These are phyloP conservation scores for Laetiporus sulphureus DNA, from an alignment of 1,284 basidiomycete genomes.

Conservation along the genomic window DNA sequence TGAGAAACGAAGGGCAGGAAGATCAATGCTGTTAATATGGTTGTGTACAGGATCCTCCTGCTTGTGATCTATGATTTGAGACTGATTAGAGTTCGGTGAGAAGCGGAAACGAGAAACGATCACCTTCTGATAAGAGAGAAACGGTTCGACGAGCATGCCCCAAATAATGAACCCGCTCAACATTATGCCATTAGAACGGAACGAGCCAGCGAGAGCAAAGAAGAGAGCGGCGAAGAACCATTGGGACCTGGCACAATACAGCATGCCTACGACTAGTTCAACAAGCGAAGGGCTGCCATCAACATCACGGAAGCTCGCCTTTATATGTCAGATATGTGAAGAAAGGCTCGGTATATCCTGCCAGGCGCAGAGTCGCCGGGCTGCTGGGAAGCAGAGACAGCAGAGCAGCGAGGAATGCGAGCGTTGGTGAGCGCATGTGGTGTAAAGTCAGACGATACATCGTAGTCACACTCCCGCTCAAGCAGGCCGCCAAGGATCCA, in stretches of 20 bases:
- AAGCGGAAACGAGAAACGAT: constrained; percentile 6
- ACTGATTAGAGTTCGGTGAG: constrained; percentile 9
- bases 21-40: constrained; percentile 38
- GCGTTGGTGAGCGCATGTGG: constrained; percentile 42
- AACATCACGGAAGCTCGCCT: constrained; percentile 36
- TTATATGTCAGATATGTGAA: constrained; percentile 76
- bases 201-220: constrained; percentile 61
- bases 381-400: constrained; percentile 81
- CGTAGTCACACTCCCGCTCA: constrained; percentile 39
- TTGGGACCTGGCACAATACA: constrained; percentile 41
- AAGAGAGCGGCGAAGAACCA: constrained; percentile 50
- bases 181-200: constrained; percentile 82
- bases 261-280: constrained; percentile 43
- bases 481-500: constrained; percentile 34
- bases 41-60: constrained; percentile 26
- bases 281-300: background rate
- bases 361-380: constrained; percentile 65
- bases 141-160: constrained; percentile 52
- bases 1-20: constrained; percentile 65
- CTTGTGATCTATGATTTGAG: constrained; percentile 27
- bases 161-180: constrained; percentile 72
- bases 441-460: constrained; percentile 61
- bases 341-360: constrained; percentile 81
- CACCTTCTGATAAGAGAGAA: constrained; percentile 33
- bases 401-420: constrained; percentile 56